phyloP scores from a whole-genome alignment of 2,329 filamentous ascomycete genomes.

The Dothidotthia symphoricarpi region DNA sequence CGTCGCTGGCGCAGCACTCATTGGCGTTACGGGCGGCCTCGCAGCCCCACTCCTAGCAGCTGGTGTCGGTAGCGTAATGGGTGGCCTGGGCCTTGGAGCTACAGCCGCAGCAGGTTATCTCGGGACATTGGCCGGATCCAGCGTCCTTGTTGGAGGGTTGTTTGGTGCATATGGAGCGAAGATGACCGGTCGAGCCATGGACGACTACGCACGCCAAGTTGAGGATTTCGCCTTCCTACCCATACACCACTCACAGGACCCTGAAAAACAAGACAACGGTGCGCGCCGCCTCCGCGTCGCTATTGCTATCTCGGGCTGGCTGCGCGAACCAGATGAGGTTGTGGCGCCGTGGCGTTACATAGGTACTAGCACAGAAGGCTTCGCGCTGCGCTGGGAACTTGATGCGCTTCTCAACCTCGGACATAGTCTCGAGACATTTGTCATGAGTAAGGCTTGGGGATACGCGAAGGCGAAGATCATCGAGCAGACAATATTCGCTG shows the following conservation, averaged over 20 bases:
- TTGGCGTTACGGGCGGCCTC: conserved; percentile 77
- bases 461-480: conserved; percentile 73
- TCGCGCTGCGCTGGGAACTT: conserved; percentile 80
- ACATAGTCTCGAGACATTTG: conserved; percentile 70
- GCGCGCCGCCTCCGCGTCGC: conserved; percentile 66
- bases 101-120: conserved; percentile 75
- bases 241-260: conserved; percentile 49
- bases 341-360: conserved; percentile 75
- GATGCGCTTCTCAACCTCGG: conserved; percentile 76
- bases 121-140: conserved; percentile 75
- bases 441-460: conserved; percentile 78
- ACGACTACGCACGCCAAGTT: conserved; percentile 81
- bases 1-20: conserved; percentile 81
- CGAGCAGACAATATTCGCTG: conserved; percentile 55
- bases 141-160: conserved; percentile 75
- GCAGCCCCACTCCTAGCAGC: conserved; percentile 74
- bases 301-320: conserved; percentile 79
- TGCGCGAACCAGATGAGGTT: conserved; percentile 70
- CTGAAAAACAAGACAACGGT: conserved; percentile 51
- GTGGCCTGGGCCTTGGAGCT: conserved; percentile 71
- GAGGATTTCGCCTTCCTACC: conserved; percentile 86
- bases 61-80: conserved; percentile 75
- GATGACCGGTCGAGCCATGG: conserved; percentile 83
- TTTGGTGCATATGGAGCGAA: conserved; percentile 89
- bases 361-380: conserved; percentile 71